phyloP scores from a whole-genome alignment of 805 yeast species.

The Candida sanyiensis region DNA sequence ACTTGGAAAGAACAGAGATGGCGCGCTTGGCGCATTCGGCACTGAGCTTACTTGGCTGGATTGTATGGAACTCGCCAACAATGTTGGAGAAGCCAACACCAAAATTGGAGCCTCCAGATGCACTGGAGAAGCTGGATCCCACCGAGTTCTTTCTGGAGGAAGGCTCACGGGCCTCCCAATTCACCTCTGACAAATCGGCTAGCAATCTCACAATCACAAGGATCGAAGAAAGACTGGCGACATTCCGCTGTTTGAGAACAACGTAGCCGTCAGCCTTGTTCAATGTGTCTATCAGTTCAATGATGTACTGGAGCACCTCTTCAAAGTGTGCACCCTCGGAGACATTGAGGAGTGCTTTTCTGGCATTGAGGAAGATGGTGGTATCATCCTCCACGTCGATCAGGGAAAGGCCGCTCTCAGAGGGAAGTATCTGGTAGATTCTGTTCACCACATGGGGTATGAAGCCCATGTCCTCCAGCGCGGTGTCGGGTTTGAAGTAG shows the following conservation, averaged over 20 bases:
- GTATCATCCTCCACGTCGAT: constrained; percentile 34
- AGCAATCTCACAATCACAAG: constrained; percentile 34
- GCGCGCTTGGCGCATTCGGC: constrained; percentile 25
- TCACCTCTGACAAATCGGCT: constrained; percentile 34
- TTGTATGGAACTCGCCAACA: constrained; percentile 29
- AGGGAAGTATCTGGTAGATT: constrained; percentile 32
- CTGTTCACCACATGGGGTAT: constrained; percentile 32
- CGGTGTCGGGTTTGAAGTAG: constrained; percentile 1
- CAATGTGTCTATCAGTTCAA: constrained; percentile 25
- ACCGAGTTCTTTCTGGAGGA: constrained; percentile 19
- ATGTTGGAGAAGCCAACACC: constrained; percentile 30
- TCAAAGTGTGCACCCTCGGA: constrained; percentile 25
- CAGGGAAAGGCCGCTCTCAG: constrained; percentile 30
- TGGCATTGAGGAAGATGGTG: constrained; percentile 27
- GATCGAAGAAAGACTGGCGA: constrained; percentile 30
- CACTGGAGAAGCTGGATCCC: constrained; percentile 19
- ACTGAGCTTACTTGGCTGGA: constrained; percentile 28
- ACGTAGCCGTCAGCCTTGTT: constrained; percentile 25
- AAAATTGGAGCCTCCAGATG: constrained; percentile 19
- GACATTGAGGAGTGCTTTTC: constrained; percentile 30
- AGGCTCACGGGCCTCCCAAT: constrained; percentile 33
- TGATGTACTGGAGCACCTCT: constrained; percentile 27
- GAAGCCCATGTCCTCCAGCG: constrained; percentile 20
- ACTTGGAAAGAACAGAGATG: constrained; percentile 25
- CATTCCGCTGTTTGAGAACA: constrained; percentile 25